Percentiles rank a stretch among this genome's conserved stretches.
Evolutionary conservation across 306 rosid genomes (phyloP).

Genomic region (Fagus sylvatica): DNA sequence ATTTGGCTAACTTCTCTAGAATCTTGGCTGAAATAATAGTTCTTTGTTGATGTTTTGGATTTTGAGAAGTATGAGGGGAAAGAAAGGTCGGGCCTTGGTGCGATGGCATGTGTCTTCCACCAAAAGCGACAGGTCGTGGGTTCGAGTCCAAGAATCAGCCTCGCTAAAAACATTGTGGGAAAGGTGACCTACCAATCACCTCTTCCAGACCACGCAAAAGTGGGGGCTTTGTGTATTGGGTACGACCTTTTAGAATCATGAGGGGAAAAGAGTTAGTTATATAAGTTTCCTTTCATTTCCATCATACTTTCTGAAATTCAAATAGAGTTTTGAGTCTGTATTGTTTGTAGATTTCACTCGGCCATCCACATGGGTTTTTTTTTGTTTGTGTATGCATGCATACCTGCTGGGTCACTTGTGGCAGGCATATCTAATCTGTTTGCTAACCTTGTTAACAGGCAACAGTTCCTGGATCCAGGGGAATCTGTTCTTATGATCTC

Average conservation of each 20-base stretch:
- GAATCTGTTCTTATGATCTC: no score
- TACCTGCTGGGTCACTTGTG: not conserved
- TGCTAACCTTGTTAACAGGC: no score
- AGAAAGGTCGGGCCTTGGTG: not conserved
- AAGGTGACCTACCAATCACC: no score
- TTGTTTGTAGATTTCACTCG: not conserved
- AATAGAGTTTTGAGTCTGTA: not conserved
- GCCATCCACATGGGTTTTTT: not conserved
- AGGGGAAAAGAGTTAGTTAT: not conserved
- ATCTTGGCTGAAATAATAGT: not conserved
- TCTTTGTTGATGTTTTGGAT: not conserved
- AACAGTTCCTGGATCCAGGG: no score
- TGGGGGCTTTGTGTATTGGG: no score
- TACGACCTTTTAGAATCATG: no score
- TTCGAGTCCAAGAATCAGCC: no score
- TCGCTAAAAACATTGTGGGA: no score
- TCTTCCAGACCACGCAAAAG: no score
- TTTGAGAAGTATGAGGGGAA: not conserved
- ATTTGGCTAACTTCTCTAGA: not conserved
- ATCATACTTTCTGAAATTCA: not conserved
- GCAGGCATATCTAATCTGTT: no score
- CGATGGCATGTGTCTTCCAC: no score
- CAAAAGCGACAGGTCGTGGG: no score
- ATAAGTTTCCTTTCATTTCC: not conserved
- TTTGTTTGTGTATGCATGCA: not conserved